These are phyloP conservation scores for Camellia lanceoleosa DNA, from an alignment of 148 eudicot genomes.

Conservation along the genomic window DNA sequence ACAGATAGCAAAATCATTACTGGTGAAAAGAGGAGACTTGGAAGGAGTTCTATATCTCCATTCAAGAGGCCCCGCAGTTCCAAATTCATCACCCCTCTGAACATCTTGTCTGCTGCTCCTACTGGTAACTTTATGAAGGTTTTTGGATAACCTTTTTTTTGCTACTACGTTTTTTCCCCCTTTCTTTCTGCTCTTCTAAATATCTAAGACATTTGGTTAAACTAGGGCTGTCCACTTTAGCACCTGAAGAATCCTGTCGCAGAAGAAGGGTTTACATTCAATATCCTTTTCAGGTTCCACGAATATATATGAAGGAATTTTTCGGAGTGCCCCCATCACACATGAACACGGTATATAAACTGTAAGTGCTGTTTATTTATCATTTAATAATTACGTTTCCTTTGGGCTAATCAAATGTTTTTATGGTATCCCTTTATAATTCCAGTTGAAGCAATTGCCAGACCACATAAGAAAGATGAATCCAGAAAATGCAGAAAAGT, in stretches of 20 bases:
- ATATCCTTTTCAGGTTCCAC: conserved; percentile 54
- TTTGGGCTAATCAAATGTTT: conserved; percentile 18
- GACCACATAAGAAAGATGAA: conserved; percentile 51
- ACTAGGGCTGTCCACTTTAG: conserved; percentile 39
- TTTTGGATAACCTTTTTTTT: conserved; percentile 12
- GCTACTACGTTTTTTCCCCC: neutral
- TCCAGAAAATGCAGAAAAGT: conserved; percentile 53
- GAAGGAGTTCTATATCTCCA: conserved; percentile 54
- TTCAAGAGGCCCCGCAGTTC: conserved; percentile 87
- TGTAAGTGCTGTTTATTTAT: conserved; percentile 3
- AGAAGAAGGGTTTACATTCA: conserved; percentile 53
- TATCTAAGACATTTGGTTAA: conserved; percentile 9
- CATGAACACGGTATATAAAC: conserved; percentile 35
- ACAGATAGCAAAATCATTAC: conserved; percentile 29
- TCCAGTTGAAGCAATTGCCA: conserved; percentile 53
- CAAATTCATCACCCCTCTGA: conserved; percentile 63
- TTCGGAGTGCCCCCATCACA: conserved; percentile 46
- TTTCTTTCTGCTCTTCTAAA: neutral
- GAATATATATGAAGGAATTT: conserved; percentile 63
- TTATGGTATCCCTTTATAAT: neutral
- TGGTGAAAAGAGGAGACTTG: conserved; percentile 42
- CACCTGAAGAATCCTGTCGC: conserved; percentile 37
- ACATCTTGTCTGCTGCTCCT: conserved; percentile 25
- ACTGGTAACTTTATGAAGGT: conserved; percentile 41
- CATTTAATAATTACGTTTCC: neutral